Conservation (phyloP, 139 green algal genomes). For the Pleodorina starrii region DNA sequence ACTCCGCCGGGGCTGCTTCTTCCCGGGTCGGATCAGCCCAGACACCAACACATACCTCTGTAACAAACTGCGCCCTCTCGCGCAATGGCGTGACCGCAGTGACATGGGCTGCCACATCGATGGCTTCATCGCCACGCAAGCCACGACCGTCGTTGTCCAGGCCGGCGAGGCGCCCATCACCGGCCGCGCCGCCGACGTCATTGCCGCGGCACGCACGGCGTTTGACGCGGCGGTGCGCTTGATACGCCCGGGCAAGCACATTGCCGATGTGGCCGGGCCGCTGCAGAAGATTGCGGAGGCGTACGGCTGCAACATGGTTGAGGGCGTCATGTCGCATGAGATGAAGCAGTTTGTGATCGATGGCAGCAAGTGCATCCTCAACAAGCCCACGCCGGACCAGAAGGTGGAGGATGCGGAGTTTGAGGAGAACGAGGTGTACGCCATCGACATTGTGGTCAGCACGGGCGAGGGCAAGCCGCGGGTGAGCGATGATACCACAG, state of each 20-base stretch:
- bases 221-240: conserved; percentile 93
- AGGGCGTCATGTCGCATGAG: conserved; percentile 95
- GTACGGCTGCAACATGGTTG: conserved; percentile 93
- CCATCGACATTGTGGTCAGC: conserved; percentile 95
- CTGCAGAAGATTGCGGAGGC: conserved; percentile 87
- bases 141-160: conserved; percentile 84
- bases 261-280: conserved; percentile 80
- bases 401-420: conserved; percentile 95
- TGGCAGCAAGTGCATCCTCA: conserved; percentile 96
- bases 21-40: too few relatives aligned
- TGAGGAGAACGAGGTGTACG: conserved; percentile 97
- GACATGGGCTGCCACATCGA: conserved; percentile 98
- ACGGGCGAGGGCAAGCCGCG: conserved; percentile 89
- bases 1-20: too few relatives aligned
- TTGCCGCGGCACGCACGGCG: conserved; percentile 84
- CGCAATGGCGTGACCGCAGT: conserved; percentile 63
- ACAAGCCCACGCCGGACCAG: conserved; percentile 84
- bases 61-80: too few relatives aligned
- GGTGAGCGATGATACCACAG: too few relatives aligned
- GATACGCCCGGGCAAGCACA: conserved; percentile 87
- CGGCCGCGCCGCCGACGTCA: conserved; percentile 89
- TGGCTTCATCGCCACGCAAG: conserved; percentile 93
- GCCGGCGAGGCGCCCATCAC: conserved; percentile 69
- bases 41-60: too few relatives aligned
- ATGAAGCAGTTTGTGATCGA: conserved; percentile 99